phyloP scores from a whole-genome alignment of 2,329 filamentous ascomycete genomes.

The Penicillium sp. region DNA sequence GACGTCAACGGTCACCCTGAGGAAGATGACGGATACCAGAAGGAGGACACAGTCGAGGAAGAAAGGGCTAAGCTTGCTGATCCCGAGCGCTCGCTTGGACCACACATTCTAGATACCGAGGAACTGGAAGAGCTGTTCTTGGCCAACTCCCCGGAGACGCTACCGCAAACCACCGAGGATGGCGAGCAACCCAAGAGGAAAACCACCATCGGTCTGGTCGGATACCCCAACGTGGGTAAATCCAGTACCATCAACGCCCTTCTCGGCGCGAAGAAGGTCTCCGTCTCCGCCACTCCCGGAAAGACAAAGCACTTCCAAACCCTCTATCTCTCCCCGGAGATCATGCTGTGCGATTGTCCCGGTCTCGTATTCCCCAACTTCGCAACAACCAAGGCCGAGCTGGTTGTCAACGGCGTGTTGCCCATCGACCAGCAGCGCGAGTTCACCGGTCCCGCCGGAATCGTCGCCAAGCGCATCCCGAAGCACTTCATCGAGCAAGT shows the following conservation, averaged over 20 bases:
- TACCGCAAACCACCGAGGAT: slow-evolving; percentile 42
- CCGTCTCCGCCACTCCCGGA: slow-evolving; percentile 91
- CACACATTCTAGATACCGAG: slow-evolving; percentile 83
- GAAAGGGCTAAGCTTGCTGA: slow-evolving; percentile 19
- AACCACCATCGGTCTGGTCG: slow-evolving; percentile 86
- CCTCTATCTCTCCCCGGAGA: slow-evolving; percentile 83
- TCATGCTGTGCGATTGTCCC: slow-evolving; percentile 94
- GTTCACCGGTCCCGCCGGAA: slow-evolving; percentile 77
- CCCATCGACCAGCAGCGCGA: slow-evolving; percentile 96
- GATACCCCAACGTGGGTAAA: slow-evolving; percentile 98
- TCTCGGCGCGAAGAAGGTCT: slow-evolving; percentile 98
- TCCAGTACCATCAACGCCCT: slow-evolving; percentile 98
- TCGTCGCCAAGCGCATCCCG: slow-evolving; percentile 82
- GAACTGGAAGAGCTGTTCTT: slow-evolving; percentile 89
- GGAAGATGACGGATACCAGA: slow-evolving; percentile 29
- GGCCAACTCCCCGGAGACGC: slow-evolving; percentile 61
- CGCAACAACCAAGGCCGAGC: slow-evolving; percentile 89
- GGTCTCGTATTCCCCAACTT: slow-evolving; percentile 99
- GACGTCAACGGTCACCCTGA: slow-evolving; percentile 40
- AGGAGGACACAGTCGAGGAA: slow-evolving; percentile 25
- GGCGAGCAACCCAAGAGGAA: slow-evolving; percentile 55
- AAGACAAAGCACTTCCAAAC: slow-evolving; percentile 99
- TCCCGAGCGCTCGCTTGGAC: slow-evolving; percentile 47
- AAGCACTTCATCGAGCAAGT: slow-evolving; percentile 84
- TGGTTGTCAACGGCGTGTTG: slow-evolving; percentile 90